Evolutionary conservation across 768 basidiomycete species (phyloP).

Genomic region (Auriculariales sp.): DNA sequence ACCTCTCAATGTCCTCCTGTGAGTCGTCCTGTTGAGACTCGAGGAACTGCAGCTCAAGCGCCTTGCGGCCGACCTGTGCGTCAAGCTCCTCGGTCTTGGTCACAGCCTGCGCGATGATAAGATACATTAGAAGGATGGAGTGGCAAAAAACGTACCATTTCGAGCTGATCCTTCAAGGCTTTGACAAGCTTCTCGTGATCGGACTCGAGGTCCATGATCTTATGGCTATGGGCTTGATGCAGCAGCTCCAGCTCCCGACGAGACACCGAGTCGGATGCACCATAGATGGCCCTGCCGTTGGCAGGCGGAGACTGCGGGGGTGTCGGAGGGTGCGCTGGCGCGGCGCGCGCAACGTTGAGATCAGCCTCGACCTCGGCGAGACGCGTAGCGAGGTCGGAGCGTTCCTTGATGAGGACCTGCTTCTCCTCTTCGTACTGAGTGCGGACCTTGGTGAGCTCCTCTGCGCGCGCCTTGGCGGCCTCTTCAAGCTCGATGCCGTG

Average conservation of each 20-base stretch:
- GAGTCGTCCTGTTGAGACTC: slow-evolving; percentile 69
- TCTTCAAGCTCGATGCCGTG: slow-evolving; percentile 66
- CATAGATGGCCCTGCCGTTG: slow-evolving; percentile 31
- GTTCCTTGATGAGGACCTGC: slow-evolving; percentile 37
- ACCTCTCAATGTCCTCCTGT: slow-evolving; percentile 65
- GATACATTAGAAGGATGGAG: neutral
- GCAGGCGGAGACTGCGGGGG: slow-evolving; percentile 15
- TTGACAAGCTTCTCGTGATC: slow-evolving; percentile 46
- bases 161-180: slow-evolving; percentile 40
- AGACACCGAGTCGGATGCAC: slow-evolving; percentile 36
- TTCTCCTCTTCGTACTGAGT: slow-evolving; percentile 48
- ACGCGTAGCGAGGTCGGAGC: slow-evolving; percentile 42
- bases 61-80: slow-evolving; percentile 49
- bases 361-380: slow-evolving; percentile 73
- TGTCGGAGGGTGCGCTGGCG: slow-evolving; percentile 33
- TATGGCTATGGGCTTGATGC: slow-evolving; percentile 76
- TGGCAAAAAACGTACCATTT: slow-evolving; percentile 13
- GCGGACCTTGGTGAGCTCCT: slow-evolving; percentile 52
- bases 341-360: slow-evolving; percentile 33
- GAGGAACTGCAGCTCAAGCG: slow-evolving; percentile 69
- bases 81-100: slow-evolving; percentile 38
- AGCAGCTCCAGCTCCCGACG: slow-evolving; percentile 64
- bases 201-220: slow-evolving; percentile 58
- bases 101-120: slow-evolving; percentile 14
- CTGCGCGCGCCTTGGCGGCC: slow-evolving; percentile 50